Conservation (phyloP, 78 protist genomes). For the Emiliania huxleyi region DNA sequence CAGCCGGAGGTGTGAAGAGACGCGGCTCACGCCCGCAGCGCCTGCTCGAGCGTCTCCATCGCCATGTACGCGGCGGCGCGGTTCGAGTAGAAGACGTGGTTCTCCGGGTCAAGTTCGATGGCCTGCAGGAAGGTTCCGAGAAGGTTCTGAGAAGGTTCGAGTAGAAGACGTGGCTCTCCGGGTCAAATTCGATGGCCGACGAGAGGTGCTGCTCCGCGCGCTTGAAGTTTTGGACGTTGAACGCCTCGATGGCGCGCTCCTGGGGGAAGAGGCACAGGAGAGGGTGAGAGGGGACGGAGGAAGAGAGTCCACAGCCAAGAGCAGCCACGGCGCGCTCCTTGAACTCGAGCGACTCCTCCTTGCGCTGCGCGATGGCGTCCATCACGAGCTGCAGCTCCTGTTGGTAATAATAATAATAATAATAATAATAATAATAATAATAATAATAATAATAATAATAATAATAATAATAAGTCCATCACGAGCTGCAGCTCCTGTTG, state of each 20-base stretch:
- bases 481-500: too few species aligned
- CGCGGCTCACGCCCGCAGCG: too few species aligned
- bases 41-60: background rate
- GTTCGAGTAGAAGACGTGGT: background rate
- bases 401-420: too few species aligned
- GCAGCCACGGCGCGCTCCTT: too few species aligned
- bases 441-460: too few species aligned
- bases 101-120: background rate
- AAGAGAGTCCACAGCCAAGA: too few species aligned
- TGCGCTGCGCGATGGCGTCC: background rate
- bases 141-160: too few species aligned
- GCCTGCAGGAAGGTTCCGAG: background rate
- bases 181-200: background rate
- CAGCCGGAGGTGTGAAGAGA: too few species aligned
- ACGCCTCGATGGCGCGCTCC: conserved; percentile 19
- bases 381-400: conserved; percentile 1
- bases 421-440: too few species aligned
- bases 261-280: too few species aligned
- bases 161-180: background rate
- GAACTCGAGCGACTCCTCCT: conserved; percentile 9
- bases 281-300: too few species aligned
- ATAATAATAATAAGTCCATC: too few species aligned
- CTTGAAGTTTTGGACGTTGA: background rate
- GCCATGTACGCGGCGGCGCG: conserved; percentile 17
- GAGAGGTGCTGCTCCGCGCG: conserved; percentile 3